Conservation (phyloP, 2,329 filamentous ascomycete species). For the Aspergillus luchuensis region DNA sequence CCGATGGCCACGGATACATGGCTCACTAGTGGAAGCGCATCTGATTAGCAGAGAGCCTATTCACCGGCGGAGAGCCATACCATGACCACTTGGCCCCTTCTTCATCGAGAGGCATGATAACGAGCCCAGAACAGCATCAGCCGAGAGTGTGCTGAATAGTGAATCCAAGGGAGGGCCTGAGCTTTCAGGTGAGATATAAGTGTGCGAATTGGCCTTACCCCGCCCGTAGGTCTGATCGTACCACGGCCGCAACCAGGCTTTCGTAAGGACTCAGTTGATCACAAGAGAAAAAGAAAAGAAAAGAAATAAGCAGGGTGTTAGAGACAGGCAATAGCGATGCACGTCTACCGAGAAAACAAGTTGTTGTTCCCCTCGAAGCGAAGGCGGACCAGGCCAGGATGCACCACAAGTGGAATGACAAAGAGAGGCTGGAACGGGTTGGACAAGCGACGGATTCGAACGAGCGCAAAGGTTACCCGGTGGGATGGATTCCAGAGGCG, state of each 20-base stretch:
- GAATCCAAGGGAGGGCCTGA: not conserved
- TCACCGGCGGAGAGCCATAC: conserved; percentile 28
- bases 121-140: not conserved
- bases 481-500: not conserved
- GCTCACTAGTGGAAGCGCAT: conserved; percentile 37
- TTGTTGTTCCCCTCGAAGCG: not conserved
- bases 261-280: not conserved
- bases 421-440: not conserved
- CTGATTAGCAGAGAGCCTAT: not conserved
- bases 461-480: not conserved
- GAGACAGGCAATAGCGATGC: not conserved
- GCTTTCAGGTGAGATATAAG: not conserved
- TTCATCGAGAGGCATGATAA: conserved; percentile 48
- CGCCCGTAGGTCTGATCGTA: conserved; percentile 7
- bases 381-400: not conserved
- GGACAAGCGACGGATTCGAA: not conserved
- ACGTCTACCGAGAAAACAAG: not conserved
- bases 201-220: not conserved
- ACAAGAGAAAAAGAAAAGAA: not conserved
- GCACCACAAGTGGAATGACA: not conserved
- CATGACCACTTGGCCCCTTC: conserved; percentile 50
- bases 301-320: too few relatives aligned
- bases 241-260: not conserved
- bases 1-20: conserved; percentile 52
- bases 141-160: not conserved